Evolutionary conservation across 306 rosid species (phyloP).

Genomic region (Corylus americana): DNA sequence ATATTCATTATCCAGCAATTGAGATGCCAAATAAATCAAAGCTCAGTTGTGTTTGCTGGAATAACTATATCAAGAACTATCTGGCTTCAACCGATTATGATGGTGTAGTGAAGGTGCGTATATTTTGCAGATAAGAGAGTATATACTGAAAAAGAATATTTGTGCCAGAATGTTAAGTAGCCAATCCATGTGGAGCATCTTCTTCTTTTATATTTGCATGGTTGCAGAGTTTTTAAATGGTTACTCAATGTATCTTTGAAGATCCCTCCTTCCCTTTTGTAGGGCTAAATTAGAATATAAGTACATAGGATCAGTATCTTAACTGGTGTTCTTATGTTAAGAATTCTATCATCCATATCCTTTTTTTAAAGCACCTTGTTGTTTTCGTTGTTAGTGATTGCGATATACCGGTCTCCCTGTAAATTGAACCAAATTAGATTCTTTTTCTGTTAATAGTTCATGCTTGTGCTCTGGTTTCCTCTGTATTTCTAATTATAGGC

Average conservation of each 20-base stretch:
- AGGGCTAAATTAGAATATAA: not conserved
- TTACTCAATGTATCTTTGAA: not conserved
- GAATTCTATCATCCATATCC: not conserved
- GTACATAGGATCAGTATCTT: not conserved
- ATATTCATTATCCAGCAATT: constrained; percentile 80
- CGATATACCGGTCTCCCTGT: not conserved
- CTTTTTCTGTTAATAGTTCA: not conserved
- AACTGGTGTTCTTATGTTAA: not conserved
- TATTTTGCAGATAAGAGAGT: constrained; percentile 19
- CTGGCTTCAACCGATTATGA: constrained; percentile 91
- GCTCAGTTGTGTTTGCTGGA: constrained; percentile 95
- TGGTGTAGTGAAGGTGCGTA: constrained; percentile 81
- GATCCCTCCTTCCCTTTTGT: not conserved
- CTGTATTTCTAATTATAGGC: not conserved
- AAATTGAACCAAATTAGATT: not conserved
- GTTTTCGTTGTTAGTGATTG: not conserved
- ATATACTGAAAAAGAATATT: not conserved
- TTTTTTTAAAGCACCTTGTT: not conserved
- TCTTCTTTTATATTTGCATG: not conserved
- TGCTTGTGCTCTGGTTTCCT: not conserved
- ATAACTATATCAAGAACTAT: constrained; percentile 86
- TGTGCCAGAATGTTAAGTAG: not conserved
- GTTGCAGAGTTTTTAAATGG: not conserved
- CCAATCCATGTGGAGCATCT: constrained; percentile 6
- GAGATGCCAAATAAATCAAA: constrained; percentile 85